phyloP scores from a whole-genome alignment of 345 rosid species.

The Alliaria petiolata region DNA sequence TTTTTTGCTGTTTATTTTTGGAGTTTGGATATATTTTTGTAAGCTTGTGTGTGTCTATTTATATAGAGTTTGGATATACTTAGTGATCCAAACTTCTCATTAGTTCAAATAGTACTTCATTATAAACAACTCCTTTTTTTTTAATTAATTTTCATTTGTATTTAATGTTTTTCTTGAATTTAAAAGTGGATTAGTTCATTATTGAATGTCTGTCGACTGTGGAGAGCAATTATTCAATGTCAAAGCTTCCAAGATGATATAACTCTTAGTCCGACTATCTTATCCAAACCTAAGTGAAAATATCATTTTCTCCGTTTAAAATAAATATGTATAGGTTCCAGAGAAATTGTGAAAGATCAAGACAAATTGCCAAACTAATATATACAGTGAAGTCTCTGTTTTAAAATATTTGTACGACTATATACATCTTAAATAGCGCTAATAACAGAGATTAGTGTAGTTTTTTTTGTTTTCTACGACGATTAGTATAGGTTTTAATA shows the following conservation, averaged over 20 bases:
- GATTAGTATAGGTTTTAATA: too few species aligned
- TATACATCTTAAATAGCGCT: not conserved
- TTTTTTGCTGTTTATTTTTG: not conserved
- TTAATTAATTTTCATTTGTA: not conserved
- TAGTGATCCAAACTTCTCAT: too few species aligned
- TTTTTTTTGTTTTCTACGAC: not conserved
- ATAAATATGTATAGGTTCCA: not conserved
- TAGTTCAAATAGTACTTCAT: not conserved
- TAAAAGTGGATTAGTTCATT: not conserved
- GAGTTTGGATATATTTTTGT: not conserved
- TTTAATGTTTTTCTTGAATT: too few species aligned
- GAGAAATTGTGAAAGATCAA: not conserved
- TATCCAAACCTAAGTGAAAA: not conserved
- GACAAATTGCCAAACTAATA: not conserved
- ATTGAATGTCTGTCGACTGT: not conserved
- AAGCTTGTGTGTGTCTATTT: not conserved
- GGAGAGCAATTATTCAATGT: not conserved
- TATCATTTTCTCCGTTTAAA: not conserved
- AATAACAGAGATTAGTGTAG: not conserved
- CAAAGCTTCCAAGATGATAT: not conserved
- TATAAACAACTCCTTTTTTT: too few species aligned
- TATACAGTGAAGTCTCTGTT: too few species aligned
- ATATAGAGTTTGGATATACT: not conserved
- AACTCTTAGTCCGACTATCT: not conserved
- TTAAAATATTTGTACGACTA: not conserved